Conservation (phyloP, 306 rosid genomes). For the Morella rubra region DNA sequence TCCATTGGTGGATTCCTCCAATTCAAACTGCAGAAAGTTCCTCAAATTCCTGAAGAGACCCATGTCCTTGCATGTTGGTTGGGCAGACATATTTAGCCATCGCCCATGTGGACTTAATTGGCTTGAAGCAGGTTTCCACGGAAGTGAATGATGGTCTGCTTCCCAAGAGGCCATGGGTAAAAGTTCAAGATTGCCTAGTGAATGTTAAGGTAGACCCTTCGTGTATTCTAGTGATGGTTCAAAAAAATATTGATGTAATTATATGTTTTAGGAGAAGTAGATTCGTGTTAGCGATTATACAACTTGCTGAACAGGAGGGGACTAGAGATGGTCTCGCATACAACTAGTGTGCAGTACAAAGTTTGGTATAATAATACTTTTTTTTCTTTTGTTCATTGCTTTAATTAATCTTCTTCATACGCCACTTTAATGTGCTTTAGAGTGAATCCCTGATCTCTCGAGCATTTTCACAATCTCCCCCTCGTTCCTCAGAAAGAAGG, state of each 20-base stretch:
- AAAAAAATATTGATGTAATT: conserved; percentile 37
- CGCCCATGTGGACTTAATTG: conserved; percentile 31
- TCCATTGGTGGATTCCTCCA: too few species aligned
- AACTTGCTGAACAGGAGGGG: not conserved
- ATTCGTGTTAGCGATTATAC: conserved; percentile 13
- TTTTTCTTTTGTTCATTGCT: too few species aligned
- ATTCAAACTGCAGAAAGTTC: too few species aligned
- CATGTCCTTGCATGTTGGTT: conserved; percentile 4
- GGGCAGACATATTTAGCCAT: conserved; percentile 13
- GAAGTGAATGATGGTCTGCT: conserved; percentile 2
- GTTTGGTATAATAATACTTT: not conserved
- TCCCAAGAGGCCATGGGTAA: not conserved
- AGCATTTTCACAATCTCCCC: too few species aligned
- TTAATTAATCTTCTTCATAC: too few species aligned
- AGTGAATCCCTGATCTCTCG: too few species aligned
- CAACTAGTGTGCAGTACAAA: conserved; percentile 1
- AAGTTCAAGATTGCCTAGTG: not conserved
- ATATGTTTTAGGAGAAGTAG: conserved; percentile 22
- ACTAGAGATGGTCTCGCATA: not conserved
- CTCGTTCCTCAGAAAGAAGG: too few species aligned
- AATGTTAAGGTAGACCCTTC: not conserved
- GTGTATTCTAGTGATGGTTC: not conserved
- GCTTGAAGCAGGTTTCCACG: conserved; percentile 18
- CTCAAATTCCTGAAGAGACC: too few species aligned
- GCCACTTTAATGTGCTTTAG: too few species aligned